Conservation (phyloP, 371 early-diverging fungal species). For the Coemansia sp. region DNA sequence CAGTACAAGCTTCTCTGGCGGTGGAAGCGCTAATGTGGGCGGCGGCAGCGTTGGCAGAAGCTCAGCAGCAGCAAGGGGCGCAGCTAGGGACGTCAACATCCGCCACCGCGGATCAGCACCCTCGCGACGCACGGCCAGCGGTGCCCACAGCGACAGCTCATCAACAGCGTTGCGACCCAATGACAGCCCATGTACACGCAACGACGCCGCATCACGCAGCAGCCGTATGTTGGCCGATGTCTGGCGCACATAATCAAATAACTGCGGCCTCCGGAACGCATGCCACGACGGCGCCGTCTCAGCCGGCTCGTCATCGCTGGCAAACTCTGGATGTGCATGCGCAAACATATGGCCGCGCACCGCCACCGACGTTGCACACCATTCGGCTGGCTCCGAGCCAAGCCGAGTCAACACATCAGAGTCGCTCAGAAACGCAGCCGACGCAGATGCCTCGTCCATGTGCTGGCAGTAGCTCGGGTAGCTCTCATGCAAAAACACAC, state of each 20-base stretch:
- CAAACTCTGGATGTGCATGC: conserved; percentile 9
- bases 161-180: conserved; percentile 5
- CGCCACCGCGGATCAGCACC: not conserved
- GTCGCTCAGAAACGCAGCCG: conserved; percentile 31
- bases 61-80: not conserved
- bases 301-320: not conserved
- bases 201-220: conserved; percentile 12
- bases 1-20: conserved; percentile 21
- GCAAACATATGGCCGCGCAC: conserved; percentile 35
- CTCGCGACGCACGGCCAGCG: not conserved
- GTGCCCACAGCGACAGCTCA: conserved; percentile 27
- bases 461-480: conserved; percentile 32
- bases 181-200: conserved; percentile 8
- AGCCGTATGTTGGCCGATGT: not conserved
- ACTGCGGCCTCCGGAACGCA: conserved; percentile 25
- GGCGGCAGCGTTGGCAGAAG: not conserved
- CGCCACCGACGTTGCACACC: conserved; percentile 17
- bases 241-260: conserved; percentile 27
- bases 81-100: not conserved
- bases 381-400: not conserved
- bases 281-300: not conserved
- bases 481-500: conserved; percentile 50
- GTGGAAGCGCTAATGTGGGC: not conserved
- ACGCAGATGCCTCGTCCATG: conserved; percentile 33
- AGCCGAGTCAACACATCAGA: conserved; percentile 23